Evolutionary conservation across 2,329 filamentous ascomycete species (phyloP).

Genomic region (Fusarium annulatum): DNA sequence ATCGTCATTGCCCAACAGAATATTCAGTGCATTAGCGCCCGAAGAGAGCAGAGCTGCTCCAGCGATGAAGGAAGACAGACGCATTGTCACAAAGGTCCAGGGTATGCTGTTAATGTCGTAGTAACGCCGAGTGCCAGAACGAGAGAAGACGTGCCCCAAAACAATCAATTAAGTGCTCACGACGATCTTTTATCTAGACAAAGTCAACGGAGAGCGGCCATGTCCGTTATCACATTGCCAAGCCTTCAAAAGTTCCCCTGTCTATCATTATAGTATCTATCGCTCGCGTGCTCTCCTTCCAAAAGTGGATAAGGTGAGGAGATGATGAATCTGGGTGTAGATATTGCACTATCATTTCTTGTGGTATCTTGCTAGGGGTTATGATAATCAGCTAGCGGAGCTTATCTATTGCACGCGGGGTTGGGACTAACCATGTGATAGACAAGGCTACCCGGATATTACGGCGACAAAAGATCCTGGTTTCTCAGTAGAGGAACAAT

Average conservation of each 20-base stretch:
- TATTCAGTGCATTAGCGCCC: constrained; percentile 42
- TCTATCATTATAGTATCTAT: background rate
- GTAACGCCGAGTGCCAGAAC: background rate
- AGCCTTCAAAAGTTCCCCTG: constrained; percentile 26
- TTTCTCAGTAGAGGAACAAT: background rate
- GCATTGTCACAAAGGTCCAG: constrained; percentile 30
- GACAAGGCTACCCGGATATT: background rate
- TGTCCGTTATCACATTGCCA: constrained; percentile 27
- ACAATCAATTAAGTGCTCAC: background rate
- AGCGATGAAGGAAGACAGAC: constrained; percentile 31
- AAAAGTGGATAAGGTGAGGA: constrained; percentile 5
- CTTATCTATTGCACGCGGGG: background rate
- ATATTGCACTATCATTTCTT: background rate
- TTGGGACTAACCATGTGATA: background rate
- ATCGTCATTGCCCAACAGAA: constrained; percentile 48
- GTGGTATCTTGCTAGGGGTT: fast-evolving
- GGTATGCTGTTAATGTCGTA: background rate
- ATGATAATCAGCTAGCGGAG: background rate
- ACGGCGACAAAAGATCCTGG: background rate
- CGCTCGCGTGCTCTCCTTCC: constrained; percentile 29
- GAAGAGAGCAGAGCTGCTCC: constrained; percentile 31
- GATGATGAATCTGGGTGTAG: background rate
- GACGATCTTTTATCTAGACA: constrained; percentile 20
- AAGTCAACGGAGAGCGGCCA: constrained; percentile 1
- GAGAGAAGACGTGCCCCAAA: background rate